Conservation (phyloP, 2,329 filamentous ascomycete species). For the Cephalotrichum gorgonifer region DNA sequence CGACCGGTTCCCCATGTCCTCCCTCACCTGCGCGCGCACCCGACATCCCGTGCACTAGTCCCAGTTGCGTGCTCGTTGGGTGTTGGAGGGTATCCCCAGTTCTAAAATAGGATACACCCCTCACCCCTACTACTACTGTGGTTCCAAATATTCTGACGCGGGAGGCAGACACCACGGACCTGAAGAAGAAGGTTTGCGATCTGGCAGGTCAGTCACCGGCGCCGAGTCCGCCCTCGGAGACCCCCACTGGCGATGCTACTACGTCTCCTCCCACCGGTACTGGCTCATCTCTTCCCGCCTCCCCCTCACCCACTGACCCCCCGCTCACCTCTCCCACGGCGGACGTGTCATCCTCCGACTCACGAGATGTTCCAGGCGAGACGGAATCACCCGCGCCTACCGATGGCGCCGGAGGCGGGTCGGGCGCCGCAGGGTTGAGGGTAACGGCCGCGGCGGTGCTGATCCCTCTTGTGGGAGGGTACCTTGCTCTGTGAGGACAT, state of each 20-base stretch:
- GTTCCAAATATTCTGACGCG: neutral
- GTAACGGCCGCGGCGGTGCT: no score
- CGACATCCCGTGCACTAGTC: neutral
- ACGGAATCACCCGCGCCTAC: neutral
- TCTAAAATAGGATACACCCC: no score
- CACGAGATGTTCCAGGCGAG: neutral
- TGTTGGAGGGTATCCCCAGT: no score
- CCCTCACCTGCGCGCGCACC: neutral
- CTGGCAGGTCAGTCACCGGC: conserved; percentile 1
- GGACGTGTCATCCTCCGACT: neutral
- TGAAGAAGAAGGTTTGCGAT: neutral
- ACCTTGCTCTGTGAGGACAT: no score
- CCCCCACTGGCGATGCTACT: neutral
- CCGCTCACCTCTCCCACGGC: neutral
- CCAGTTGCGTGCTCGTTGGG: neutral
- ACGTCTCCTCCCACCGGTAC: neutral
- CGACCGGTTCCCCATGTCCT: no score
- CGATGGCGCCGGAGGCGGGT: no score
- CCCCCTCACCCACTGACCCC: no score
- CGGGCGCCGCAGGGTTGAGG: no score
- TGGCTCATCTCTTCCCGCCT: neutral
- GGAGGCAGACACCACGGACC: neutral
- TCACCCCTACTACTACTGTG: neutral
- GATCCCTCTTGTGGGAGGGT: no score
- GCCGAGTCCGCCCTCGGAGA: neutral